phyloP scores from a whole-genome alignment of 352 stramenopile species.

The Phytopythium aichiense region DNA sequence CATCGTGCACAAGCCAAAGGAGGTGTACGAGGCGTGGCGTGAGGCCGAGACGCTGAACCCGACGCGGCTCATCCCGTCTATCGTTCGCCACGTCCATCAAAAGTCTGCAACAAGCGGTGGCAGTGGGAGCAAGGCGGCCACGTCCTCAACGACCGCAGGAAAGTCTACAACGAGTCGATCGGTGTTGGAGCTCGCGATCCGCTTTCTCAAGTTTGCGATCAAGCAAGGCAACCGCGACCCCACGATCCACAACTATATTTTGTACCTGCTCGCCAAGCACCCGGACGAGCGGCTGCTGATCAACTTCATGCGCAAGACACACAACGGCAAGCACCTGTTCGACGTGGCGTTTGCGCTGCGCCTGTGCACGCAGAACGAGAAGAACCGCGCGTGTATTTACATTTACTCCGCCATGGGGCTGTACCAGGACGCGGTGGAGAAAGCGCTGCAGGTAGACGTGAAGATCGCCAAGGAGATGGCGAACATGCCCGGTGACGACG shows the following conservation, averaged over 20 bases:
- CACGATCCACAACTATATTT: constrained; percentile 92
- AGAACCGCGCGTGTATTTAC: constrained; percentile 92
- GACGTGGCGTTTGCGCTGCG: constrained; percentile 91
- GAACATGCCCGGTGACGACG: constrained; percentile 86
- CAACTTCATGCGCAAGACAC: constrained; percentile 89
- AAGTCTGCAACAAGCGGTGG: constrained; percentile 22
- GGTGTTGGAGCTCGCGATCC: constrained; percentile 88
- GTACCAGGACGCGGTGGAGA: constrained; percentile 91
- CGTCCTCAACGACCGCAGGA: background rate
- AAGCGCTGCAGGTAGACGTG: constrained; percentile 87
- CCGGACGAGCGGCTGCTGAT: constrained; percentile 86
- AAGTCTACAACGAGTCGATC: constrained; percentile 41
- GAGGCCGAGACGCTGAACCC: constrained; percentile 87
- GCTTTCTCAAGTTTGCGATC: constrained; percentile 92
- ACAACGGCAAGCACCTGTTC: constrained; percentile 84
- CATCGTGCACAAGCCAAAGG: constrained; percentile 89
- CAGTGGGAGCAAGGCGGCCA: background rate
- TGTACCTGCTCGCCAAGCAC: constrained; percentile 89
- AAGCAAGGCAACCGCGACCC: constrained; percentile 88
- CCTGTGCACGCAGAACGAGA: constrained; percentile 90
- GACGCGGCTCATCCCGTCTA: constrained; percentile 90
- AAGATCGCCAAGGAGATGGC: constrained; percentile 93
- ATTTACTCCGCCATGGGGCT: constrained; percentile 93
- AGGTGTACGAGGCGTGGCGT: constrained; percentile 91
- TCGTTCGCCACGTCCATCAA: constrained; percentile 88